Conservation (phyloP, 2,329 filamentous ascomycete species). For the Setomelanomma holmii region DNA sequence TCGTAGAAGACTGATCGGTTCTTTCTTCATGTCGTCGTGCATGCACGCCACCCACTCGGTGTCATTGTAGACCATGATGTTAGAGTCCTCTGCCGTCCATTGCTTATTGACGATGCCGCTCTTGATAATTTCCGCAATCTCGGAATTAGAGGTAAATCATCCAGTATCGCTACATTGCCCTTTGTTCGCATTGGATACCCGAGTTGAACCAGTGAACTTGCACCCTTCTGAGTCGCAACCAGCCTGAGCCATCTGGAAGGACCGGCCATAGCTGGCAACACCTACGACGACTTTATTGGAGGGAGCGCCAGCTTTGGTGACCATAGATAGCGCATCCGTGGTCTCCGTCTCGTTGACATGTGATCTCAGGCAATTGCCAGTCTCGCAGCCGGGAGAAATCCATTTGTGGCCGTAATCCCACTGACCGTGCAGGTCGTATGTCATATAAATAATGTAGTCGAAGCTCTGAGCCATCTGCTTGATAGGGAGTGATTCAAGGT, state of each 20-base stretch:
- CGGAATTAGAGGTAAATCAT: slow-evolving; percentile 51
- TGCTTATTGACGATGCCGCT: not conserved
- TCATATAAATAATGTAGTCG: slow-evolving; percentile 45
- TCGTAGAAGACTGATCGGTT: slow-evolving; percentile 23
- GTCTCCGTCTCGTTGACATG: slow-evolving; percentile 52
- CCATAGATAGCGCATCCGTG: slow-evolving; percentile 42
- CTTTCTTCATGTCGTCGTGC: slow-evolving; percentile 26
- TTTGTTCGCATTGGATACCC: slow-evolving; percentile 31
- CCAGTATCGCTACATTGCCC: slow-evolving; percentile 48
- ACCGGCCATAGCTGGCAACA: slow-evolving; percentile 44
- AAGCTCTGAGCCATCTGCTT: slow-evolving; percentile 24
- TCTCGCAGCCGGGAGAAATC: slow-evolving; percentile 35
- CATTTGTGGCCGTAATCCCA: slow-evolving; percentile 49
- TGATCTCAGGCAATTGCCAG: slow-evolving; percentile 38
- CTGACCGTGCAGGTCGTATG: slow-evolving; percentile 50
- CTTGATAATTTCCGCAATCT: slow-evolving; percentile 38
- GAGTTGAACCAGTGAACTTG: not conserved
- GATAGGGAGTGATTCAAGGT: slow-evolving; percentile 32
- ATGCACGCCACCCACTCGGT: slow-evolving; percentile 33
- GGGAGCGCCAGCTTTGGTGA: slow-evolving; percentile 45
- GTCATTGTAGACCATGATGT: slow-evolving; percentile 25
- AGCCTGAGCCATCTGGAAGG: slow-evolving; percentile 39
- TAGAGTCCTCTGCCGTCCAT: not conserved
- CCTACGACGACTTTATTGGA: slow-evolving; percentile 43
- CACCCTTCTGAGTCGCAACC: not conserved